These are phyloP conservation scores for Fusarium compactum DNA, from an alignment of 2,329 filamentous ascomycete genomes.

Conservation along the genomic window DNA sequence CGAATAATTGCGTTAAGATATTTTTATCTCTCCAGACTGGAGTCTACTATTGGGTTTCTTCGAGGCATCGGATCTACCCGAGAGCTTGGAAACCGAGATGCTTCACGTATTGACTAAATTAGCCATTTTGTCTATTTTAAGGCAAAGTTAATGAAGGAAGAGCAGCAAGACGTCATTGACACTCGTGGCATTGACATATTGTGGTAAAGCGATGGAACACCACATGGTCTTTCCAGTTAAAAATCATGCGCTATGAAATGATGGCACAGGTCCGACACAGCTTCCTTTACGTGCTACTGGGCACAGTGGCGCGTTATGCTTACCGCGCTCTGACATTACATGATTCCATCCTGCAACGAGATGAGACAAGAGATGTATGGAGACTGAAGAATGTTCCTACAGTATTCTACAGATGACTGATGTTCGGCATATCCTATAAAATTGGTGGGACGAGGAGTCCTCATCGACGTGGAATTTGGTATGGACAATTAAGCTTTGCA, in stretches of 20 bases:
- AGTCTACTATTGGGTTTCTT: background rate
- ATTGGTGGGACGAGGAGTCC: constrained; percentile 1
- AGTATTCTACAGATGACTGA: constrained; percentile 10
- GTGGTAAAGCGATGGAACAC: background rate
- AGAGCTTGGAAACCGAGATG: background rate
- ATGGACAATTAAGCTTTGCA: constrained; percentile 10
- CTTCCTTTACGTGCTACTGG: constrained; percentile 22
- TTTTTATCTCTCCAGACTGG: background rate
- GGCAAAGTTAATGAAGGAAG: background rate
- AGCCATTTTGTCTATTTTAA: constrained; percentile 5
- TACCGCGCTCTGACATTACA: constrained; percentile 14
- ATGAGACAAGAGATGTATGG: constrained; percentile 31
- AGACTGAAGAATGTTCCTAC: constrained; percentile 9
- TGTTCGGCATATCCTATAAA: constrained; percentile 3
- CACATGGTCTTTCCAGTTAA: constrained; percentile 1
- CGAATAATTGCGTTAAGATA: background rate
- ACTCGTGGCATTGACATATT: constrained; percentile 9
- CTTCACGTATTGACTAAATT: background rate
- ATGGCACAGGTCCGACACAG: constrained; percentile 20
- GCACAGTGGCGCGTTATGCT: constrained; percentile 10
- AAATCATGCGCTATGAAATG: constrained; percentile 4
- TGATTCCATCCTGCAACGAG: constrained; percentile 17
- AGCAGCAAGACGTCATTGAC: constrained; percentile 2
- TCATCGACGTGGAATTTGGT: constrained; percentile 26
- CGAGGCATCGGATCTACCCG: background rate